These are phyloP conservation scores for Tieghemostelium lacteum DNA, from an alignment of 78 protist genomes.

Conservation along the genomic window DNA sequence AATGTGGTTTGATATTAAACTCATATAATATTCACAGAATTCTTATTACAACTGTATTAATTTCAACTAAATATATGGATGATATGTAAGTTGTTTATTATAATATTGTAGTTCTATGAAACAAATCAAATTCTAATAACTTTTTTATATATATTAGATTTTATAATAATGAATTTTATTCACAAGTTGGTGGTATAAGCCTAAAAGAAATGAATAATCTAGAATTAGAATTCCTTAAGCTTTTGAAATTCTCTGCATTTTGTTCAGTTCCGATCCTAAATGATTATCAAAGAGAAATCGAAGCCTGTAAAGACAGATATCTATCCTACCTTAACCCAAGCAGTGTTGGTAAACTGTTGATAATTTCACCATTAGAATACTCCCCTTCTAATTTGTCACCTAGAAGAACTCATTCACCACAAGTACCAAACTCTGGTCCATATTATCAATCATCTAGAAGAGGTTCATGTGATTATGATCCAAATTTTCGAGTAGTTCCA, in stretches of 20 bases:
- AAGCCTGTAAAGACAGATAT: conserved; percentile 7
- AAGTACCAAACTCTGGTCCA: not conserved
- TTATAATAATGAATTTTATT: conserved; percentile 75
- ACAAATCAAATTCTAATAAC: not conserved
- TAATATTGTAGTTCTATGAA: no score
- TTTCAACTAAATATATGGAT: conserved; percentile 70
- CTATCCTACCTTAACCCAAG: not conserved
- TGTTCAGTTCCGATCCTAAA: conserved; percentile 16
- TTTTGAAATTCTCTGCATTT: conserved; percentile 39
- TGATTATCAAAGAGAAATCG: conserved; percentile 37
- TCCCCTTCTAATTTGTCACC: not conserved
- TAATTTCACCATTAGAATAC: no score
- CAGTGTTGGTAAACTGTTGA: no score
- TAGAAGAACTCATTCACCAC: not conserved
- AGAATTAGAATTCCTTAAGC: conserved; percentile 52
- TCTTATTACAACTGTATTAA: conserved; percentile 51
- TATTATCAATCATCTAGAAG: conserved; percentile 40
- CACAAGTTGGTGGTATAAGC: conserved; percentile 72
- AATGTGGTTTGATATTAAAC: conserved; percentile 35
- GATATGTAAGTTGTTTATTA: conserved; percentile 15
- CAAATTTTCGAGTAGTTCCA: not conserved
- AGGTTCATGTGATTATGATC: conserved; percentile 36
- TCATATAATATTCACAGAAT: conserved; percentile 62
- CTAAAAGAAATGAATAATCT: conserved; percentile 53
- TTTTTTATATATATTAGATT: not conserved